Evolutionary conservation across 441 rosid species (phyloP), one percentile per base, ranked within the genome.

Genomic region (Pelargonium myrrhifolium): DNA sequence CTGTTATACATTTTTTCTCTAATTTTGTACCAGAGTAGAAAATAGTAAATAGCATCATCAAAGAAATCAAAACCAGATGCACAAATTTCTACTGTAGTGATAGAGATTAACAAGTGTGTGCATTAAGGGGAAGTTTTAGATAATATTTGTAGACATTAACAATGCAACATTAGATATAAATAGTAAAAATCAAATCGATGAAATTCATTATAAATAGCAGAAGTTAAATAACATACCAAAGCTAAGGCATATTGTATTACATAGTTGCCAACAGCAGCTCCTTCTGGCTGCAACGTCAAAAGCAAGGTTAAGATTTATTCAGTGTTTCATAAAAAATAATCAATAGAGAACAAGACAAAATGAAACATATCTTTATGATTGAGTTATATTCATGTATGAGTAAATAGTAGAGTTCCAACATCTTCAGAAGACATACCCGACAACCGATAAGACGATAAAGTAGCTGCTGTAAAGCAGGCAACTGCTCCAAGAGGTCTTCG

Each of bases 201-300:
- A 24, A 24, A 24, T 24, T 24, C 26, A 24, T 24, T 2, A 24
- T 24, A 24, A 43, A 43, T 43, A n/a, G 1, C 53, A 45, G 53
- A 47, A 47, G 6, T 47, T 4, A 47, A 2, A 14, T 4, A 47
- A 47, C 72, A 70, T 86, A 94, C 99, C 89, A 92, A 70, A 69
- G 99, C 97, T 78, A 94, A 79, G 62, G 99, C 97, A 80, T 88
- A 94, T 75, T 94, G 99, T 78, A 92, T 89, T 26, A 94, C 86
- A 72, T 87, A 86, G 73, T 90, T 92, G 76, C 81, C 82, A 65
- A 83, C 86, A 58, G 96, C 97, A 59, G 94, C 97, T 58, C 99
- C 98, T 83, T 94, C 99, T 14, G 98, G 98, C 99, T 94, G 97
- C 61, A 77, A 76, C 73, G n/a, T 61, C 21, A 61, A 74, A 68